A percentile compares a stretch with the other conserved stretches of the same genome.
Conservation (phyloP, 1,284 basidiomycete genomes). For the Anthracocystis panici-leucophaei region DNA sequence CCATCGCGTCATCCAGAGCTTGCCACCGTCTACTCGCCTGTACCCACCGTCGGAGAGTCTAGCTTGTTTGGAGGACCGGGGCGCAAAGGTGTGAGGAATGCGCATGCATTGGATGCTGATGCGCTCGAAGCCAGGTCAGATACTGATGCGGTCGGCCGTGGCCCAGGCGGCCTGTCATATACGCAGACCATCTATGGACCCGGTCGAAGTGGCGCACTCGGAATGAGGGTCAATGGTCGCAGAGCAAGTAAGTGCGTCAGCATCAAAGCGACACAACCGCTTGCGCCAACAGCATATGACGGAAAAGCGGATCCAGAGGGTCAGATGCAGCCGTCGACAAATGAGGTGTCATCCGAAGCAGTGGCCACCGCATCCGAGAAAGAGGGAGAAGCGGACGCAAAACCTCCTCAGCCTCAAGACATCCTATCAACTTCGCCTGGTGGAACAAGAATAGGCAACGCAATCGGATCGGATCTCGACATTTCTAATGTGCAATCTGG, state of each 20-base stretch:
- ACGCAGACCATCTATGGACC: conserved; percentile 62
- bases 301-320: not conserved
- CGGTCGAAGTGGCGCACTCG: conserved; percentile 53
- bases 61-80: conserved; percentile 23
- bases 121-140: not conserved
- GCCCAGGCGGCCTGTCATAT: conserved; percentile 40
- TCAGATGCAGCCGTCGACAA: not conserved
- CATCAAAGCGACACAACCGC: conserved; percentile 25
- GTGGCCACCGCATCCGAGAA: not conserved
- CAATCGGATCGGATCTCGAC: not conserved
- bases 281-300: conserved; percentile 5
- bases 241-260: conserved; percentile 48
- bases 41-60: conserved; percentile 24
- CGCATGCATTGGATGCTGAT: not conserved
- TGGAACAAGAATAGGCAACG: not conserved
- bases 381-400: not conserved
- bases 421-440: conserved; percentile 6
- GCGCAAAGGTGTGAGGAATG: conserved; percentile 6
- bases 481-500: not conserved
- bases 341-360: not conserved
- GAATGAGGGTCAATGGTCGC: conserved; percentile 58
- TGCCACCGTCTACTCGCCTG: conserved; percentile 51
- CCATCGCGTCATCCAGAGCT: conserved; percentile 52
- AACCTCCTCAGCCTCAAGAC: not conserved
- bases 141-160: conserved; percentile 2